Conservation (phyloP, 495 filamentous ascomycete species). For the Haplographium delicatum region DNA sequence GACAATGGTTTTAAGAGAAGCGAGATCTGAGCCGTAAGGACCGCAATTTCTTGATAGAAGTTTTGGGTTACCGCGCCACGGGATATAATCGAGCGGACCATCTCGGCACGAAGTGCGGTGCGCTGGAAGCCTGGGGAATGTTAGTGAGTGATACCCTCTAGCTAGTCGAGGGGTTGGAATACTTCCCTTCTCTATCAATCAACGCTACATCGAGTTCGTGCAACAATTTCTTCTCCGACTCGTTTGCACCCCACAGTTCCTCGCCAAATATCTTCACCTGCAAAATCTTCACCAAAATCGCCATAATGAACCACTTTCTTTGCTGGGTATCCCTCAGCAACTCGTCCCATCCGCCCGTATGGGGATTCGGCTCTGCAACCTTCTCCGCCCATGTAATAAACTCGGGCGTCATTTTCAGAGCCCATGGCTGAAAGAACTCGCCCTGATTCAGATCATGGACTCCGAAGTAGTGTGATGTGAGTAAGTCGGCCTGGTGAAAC, state of each 20-base stretch:
- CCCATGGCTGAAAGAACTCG: conserved; percentile 16
- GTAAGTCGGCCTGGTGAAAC: conserved; percentile 1
- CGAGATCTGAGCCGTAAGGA: conserved; percentile 33
- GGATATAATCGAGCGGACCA: conserved; percentile 25
- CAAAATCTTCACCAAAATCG: conserved; percentile 36
- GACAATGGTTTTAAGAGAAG: conserved; percentile 38
- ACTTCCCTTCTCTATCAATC: conserved; percentile 36
- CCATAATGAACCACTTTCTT: conserved; percentile 37
- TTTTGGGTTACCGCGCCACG: conserved; percentile 28
- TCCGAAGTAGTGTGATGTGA: conserved; percentile 7
- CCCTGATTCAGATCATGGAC: conserved; percentile 15
- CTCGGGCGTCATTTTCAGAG: conserved; percentile 6
- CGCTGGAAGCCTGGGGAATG: conserved; percentile 37
- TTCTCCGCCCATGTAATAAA: conserved; percentile 16
- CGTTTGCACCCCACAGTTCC: conserved; percentile 38
- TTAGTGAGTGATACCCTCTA: not conserved
- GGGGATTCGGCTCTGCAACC: conserved; percentile 17
- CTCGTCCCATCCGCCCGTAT: conserved; percentile 35
- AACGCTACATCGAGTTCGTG: conserved; percentile 30
- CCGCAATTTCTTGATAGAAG: conserved; percentile 39
- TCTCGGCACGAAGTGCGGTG: conserved; percentile 31
- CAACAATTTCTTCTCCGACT: conserved; percentile 27
- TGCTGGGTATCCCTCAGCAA: conserved; percentile 29
- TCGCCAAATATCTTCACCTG: conserved; percentile 38
- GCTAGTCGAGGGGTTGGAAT: not conserved